These are phyloP conservation scores for Cyberlindnera japonica DNA, from an alignment of 805 yeast species.

Conservation along the genomic window DNA sequence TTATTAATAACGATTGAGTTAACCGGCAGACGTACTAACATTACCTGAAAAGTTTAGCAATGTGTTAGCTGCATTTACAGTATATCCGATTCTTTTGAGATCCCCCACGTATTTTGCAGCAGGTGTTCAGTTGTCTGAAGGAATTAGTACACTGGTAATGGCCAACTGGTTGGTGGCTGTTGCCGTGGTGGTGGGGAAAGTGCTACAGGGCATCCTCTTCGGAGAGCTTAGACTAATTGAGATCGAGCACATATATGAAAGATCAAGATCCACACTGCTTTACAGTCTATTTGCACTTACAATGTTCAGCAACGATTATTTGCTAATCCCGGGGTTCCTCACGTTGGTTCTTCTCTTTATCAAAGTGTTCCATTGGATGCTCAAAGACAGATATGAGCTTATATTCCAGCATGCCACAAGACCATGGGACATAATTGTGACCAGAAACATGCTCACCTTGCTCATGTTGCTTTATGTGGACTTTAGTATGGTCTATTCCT, in stretches of 20 bases:
- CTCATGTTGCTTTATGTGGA: conserved; percentile 47
- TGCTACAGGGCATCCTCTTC: conserved; percentile 53
- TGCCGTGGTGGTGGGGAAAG: conserved; percentile 39
- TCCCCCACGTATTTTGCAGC: conserved; percentile 42
- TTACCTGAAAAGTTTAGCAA: conserved; percentile 31
- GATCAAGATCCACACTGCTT: conserved; percentile 60
- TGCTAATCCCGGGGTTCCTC: conserved; percentile 40
- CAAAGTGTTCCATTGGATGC: conserved; percentile 76
- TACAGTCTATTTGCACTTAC: conserved; percentile 57
- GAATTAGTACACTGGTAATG: conserved; percentile 39
- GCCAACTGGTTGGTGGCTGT: conserved; percentile 43
- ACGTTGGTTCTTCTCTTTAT: conserved; percentile 43
- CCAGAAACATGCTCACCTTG: conserved; percentile 43
- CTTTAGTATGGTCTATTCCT: conserved; percentile 45
- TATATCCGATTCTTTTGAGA: conserved; percentile 35
- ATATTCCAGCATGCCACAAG: conserved; percentile 41
- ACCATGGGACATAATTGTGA: conserved; percentile 31
- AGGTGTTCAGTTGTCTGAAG: conserved; percentile 50
- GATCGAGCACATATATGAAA: conserved; percentile 66
- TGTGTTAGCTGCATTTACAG: conserved; percentile 32
- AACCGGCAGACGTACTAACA: conserved; percentile 8
- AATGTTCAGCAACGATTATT: conserved; percentile 45
- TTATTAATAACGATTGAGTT: no score
- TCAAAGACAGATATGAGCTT: conserved; percentile 45
- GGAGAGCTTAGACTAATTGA: conserved; percentile 77